phyloP scores from a whole-genome alignment of 2,329 filamentous ascomycete genomes.

The Keithomyces neogunnii region DNA sequence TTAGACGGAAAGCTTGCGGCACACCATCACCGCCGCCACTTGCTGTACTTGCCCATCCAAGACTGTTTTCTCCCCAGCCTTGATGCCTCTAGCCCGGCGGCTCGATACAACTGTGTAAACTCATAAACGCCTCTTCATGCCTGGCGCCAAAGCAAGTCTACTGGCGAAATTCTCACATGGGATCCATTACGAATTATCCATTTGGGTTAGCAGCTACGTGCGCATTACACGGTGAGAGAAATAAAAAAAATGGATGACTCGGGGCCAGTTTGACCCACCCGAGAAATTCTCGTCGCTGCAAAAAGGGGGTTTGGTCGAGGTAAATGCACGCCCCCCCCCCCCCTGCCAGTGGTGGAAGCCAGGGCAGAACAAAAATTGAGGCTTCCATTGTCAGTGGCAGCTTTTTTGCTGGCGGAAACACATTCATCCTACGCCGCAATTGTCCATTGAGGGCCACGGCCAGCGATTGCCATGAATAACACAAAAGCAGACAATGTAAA shows the following conservation, averaged over 20 bases:
- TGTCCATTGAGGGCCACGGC: too few relatives aligned
- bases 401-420: too few relatives aligned
- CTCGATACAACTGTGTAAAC: neutral
- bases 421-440: too few relatives aligned
- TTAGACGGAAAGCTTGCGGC: neutral
- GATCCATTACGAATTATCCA: neutral
- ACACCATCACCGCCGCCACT: neutral
- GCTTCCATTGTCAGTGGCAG: neutral
- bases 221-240: neutral
- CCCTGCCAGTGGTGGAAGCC: neutral
- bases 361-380: too few relatives aligned
- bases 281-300: conserved; percentile 6
- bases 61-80: neutral
- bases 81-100: neutral
- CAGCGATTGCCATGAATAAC: too few relatives aligned
- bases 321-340: neutral
- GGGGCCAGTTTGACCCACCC: neutral
- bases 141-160: neutral
- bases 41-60: neutral
- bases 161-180: neutral
- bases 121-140: neutral
- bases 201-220: neutral
- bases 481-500: too few relatives aligned
- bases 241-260: neutral
- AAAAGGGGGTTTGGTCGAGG: neutral